A percentile compares a stretch with the other conserved stretches of the same genome.
Conservation (phyloP, 2,329 filamentous ascomycete species). For the Paraconiothyrium sp. region DNA sequence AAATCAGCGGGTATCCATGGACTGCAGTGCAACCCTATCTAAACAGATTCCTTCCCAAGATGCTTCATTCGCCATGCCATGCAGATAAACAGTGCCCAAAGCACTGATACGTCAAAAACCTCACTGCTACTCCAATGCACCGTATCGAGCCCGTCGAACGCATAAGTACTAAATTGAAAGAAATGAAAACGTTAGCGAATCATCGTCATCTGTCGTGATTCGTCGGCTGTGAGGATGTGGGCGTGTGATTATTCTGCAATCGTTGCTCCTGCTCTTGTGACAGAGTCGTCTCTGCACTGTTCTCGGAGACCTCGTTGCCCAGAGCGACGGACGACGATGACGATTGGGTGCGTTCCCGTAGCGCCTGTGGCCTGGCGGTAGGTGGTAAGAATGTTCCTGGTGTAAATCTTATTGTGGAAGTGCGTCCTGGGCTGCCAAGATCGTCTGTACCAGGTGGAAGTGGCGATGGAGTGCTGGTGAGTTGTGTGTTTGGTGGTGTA, state of each 20-base stretch:
- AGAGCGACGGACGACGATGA: slow-evolving; percentile 20
- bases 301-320: slow-evolving; percentile 27
- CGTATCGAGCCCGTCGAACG: slow-evolving; percentile 29
- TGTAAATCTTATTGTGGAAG: slow-evolving; percentile 38
- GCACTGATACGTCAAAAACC: background rate
- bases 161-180: slow-evolving; percentile 30
- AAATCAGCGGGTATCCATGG: slow-evolving; percentile 42
- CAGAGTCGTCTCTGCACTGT: slow-evolving; percentile 1
- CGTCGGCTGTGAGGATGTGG: slow-evolving; percentile 25
- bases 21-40: slow-evolving; percentile 24
- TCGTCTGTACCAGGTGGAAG: slow-evolving; percentile 20
- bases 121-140: slow-evolving; percentile 13
- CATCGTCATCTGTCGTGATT: slow-evolving; percentile 43
- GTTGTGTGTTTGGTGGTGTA: slow-evolving; percentile 14
- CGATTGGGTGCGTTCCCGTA: slow-evolving; percentile 4
- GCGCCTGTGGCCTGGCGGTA: slow-evolving; percentile 21
- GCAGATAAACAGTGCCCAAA: slow-evolving; percentile 27
- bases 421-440: slow-evolving; percentile 16
- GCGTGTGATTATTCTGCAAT: slow-evolving; percentile 5
- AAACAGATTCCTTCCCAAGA: slow-evolving; percentile 23
- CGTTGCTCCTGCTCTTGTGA: slow-evolving; percentile 13
- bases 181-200: background rate
- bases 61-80: slow-evolving; percentile 35
- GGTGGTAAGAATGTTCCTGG: slow-evolving; percentile 29
- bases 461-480: slow-evolving; percentile 25